Base-by-base conservation (phyloP, 805 yeast genomes). In the Saccharomycopsis sp. region DNA sequence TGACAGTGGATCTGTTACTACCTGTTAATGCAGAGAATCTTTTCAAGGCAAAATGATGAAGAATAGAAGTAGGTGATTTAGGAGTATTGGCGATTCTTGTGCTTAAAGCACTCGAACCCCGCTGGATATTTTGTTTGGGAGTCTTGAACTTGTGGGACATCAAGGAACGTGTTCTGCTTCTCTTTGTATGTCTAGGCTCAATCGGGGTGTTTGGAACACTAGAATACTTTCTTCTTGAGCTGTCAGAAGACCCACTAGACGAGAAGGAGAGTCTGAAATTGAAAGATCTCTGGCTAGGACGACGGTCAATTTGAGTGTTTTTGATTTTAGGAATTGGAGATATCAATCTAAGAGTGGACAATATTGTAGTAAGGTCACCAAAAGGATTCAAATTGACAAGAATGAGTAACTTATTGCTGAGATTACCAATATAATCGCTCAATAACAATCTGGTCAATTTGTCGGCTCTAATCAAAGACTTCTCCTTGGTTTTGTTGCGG, bases 361-460 rank as follows among this genome's bases (percentile, higher is more conserved):
- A 52, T 3, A 70, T 67, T 2, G 72, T 59, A 15, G 69, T 69
- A 53, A 68, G 70, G 55, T 76, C 79, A 2, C 75, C 75, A 53
- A 64, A 66, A 3, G 75, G 73, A 64, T 77, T 78, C 12, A 76
- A 59, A 7, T 72, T 72, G 25, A 75, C 74, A 47, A 78, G 62
- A 22, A 76, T 68, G 2, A 68, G 66, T 3, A 76, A 67, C 51
- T 62, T 63, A 47, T 67, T 65, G 20, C 68, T 67, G 24, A 63
- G 63, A 8, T 58, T 58, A 54, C 70, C 70, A 38, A 73, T 71
- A 54, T 72, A 73, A 64, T 80, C 83, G 44, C 79, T 72, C 52
- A 81, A 71, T 2, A 82, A 68, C 42, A 81, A 62, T 62, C 82
- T 75, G 2, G 82, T 78, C 17, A 81, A 69, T 63, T 78, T 80